phyloP scores from a whole-genome alignment of 148 eudicot species.

The Chenopodium formosanum region DNA sequence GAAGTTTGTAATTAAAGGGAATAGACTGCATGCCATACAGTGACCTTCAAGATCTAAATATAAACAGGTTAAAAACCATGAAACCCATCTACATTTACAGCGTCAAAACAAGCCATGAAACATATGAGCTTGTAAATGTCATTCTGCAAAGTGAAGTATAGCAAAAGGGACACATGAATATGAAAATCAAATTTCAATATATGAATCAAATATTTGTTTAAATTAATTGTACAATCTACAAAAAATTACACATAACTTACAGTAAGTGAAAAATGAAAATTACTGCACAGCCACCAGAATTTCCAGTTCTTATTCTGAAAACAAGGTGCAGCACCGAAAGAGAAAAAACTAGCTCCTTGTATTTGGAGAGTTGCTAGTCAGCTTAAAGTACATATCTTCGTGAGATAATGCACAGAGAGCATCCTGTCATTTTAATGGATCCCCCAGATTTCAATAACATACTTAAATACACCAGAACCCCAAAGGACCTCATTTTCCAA shows the following conservation, averaged over 20 bases:
- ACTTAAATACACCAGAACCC: not conserved
- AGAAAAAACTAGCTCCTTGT: conserved; percentile 3
- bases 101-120: not conserved
- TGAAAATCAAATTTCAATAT: not conserved
- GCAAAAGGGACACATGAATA: not conserved
- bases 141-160: not conserved
- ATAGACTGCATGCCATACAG: not conserved
- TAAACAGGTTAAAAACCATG: not conserved
- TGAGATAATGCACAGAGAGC: not conserved
- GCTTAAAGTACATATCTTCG: conserved; percentile 6
- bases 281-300: not conserved
- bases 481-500: not conserved
- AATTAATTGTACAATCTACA: conserved; percentile 22
- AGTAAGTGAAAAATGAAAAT: conserved; percentile 4
- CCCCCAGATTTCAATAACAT: conserved; percentile 2
- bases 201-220: not conserved
- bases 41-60: too few species aligned
- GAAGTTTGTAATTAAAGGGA: not conserved
- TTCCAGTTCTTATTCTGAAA: not conserved
- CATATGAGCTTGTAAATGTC: not conserved
- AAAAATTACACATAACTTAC: conserved; percentile 22
- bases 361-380: conserved; percentile 8
- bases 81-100: not conserved
- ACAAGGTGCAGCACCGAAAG: not conserved
- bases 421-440: not conserved